Evolutionary conservation across 345 rosid genomes (phyloP).

Genomic region (Ceriops decandra): DNA sequence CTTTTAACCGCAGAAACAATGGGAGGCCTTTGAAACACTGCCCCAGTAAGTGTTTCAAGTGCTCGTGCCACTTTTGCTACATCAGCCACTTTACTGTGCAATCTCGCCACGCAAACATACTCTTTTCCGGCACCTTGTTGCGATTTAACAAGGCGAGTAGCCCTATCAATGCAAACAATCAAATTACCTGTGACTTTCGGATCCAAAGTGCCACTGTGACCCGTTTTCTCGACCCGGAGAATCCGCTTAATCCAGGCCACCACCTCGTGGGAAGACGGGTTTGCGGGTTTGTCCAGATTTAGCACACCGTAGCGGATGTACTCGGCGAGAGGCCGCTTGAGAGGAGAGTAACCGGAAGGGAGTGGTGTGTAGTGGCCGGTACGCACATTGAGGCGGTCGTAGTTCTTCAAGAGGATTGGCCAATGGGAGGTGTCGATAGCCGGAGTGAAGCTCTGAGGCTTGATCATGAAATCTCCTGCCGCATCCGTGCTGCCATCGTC

Average conservation of each 20-base stretch:
- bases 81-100: conserved; percentile 82
- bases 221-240: conserved; percentile 84
- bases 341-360: conserved; percentile 78
- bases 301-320: conserved; percentile 81
- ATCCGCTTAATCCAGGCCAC: conserved; percentile 98
- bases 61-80: conserved; percentile 86
- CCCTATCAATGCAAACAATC: conserved; percentile 89
- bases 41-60: conserved; percentile 81
- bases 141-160: conserved; percentile 90
- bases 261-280: conserved; percentile 96
- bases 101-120: conserved; percentile 88
- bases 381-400: conserved; percentile 83
- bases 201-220: conserved; percentile 93
- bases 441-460: conserved; percentile 77
- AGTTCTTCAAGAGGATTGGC: conserved; percentile 94
- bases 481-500: neutral
- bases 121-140: conserved; percentile 98
- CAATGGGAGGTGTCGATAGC: conserved; percentile 78
- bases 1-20: conserved; percentile 92
- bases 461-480: conserved; percentile 61
- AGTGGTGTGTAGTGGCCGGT: conserved; percentile 98
- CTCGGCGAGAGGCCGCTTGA: conserved; percentile 76
- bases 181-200: conserved; percentile 94
- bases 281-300: conserved; percentile 91
- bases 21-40: conserved; percentile 90